phyloP scores from a whole-genome alignment of 2,329 filamentous ascomycete genomes.

The Clarireedia homoeocarpa region DNA sequence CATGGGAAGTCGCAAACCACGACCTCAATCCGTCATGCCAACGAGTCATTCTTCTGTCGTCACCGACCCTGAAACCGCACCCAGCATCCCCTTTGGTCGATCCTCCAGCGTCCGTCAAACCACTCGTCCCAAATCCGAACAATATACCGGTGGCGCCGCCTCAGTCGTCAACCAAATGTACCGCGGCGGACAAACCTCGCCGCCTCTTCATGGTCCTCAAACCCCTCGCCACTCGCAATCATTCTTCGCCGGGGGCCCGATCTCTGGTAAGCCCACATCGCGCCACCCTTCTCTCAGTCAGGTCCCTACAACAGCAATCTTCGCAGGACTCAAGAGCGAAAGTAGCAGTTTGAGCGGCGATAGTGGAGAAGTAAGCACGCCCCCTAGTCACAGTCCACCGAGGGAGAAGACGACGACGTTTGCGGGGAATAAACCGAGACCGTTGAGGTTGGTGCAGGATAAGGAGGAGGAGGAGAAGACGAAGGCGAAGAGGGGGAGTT shows the following conservation, averaged over 20 bases:
- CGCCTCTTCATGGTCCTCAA: constrained; percentile 42
- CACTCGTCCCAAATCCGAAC: constrained; percentile 53
- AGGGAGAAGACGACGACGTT: constrained; percentile 51
- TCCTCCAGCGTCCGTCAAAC: constrained; percentile 44
- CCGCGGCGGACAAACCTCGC: constrained; percentile 56
- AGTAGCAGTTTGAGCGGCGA: constrained; percentile 49
- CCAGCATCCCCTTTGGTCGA: constrained; percentile 63
- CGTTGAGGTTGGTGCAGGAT: constrained; percentile 81
- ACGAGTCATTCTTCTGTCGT: constrained; percentile 34
- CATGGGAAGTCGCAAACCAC: constrained; percentile 35
- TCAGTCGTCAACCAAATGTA: constrained; percentile 87
- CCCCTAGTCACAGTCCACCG: constrained; percentile 44
- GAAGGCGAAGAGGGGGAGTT: constrained; percentile 53
- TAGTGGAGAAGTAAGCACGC: constrained; percentile 52
- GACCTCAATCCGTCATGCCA: constrained; percentile 52
- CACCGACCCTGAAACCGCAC: constrained; percentile 64
- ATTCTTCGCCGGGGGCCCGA: constrained; percentile 49
- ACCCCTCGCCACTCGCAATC: constrained; percentile 54
- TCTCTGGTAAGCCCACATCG: constrained; percentile 45
- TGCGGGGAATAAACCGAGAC: constrained; percentile 69
- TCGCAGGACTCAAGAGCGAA: constrained; percentile 53
- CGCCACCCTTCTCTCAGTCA: constrained; percentile 43
- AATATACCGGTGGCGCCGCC: constrained; percentile 51
- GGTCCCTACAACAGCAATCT: constrained; percentile 51
- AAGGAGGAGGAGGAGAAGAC: constrained; percentile 38